Percentiles rank a stretch among this genome's conserved stretches.
These are phyloP conservation scores for Colletotrichum australisinense DNA, from an alignment of 2,329 filamentous ascomycete genomes.

Conservation along the genomic window DNA sequence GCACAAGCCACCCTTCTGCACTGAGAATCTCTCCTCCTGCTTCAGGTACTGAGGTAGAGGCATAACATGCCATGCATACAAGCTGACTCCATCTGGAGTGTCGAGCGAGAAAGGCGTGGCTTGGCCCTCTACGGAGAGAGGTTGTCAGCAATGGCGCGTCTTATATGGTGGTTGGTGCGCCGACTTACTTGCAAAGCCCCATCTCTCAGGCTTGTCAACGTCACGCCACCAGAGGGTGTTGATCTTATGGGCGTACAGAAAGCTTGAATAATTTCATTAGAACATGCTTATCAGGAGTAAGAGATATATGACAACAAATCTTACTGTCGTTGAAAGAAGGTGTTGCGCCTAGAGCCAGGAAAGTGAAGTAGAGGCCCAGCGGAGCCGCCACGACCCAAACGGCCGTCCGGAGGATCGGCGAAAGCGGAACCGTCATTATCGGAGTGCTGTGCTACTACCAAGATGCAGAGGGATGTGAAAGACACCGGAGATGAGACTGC, in stretches of 20 bases:
- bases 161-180: neutral
- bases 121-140: slow-evolving; percentile 74
- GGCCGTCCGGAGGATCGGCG: slow-evolving; percentile 50
- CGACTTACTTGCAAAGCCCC: slow-evolving; percentile 83
- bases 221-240: slow-evolving; percentile 79
- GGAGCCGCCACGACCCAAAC: slow-evolving; percentile 68
- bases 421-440: slow-evolving; percentile 43
- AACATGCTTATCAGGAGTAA: neutral
- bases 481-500: neutral
- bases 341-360: slow-evolving; percentile 73
- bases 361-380: slow-evolving; percentile 73
- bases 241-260: slow-evolving; percentile 85
- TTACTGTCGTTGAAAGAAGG: slow-evolving; percentile 85
- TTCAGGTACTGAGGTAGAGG: slow-evolving; percentile 81
- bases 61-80: slow-evolving; percentile 93
- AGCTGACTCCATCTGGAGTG: slow-evolving; percentile 79
- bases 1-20: slow-evolving; percentile 60
- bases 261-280: slow-evolving; percentile 60
- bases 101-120: slow-evolving; percentile 85
- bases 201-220: slow-evolving; percentile 80
- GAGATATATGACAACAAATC: slow-evolving; percentile 42
- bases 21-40: slow-evolving; percentile 72
- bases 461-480: too few relatives aligned
- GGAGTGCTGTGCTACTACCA: neutral
- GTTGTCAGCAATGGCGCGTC: slow-evolving; percentile 10